These are phyloP conservation scores for Pittosporum tobira DNA, from an alignment of 129 eudicot species.

Conservation along the genomic window DNA sequence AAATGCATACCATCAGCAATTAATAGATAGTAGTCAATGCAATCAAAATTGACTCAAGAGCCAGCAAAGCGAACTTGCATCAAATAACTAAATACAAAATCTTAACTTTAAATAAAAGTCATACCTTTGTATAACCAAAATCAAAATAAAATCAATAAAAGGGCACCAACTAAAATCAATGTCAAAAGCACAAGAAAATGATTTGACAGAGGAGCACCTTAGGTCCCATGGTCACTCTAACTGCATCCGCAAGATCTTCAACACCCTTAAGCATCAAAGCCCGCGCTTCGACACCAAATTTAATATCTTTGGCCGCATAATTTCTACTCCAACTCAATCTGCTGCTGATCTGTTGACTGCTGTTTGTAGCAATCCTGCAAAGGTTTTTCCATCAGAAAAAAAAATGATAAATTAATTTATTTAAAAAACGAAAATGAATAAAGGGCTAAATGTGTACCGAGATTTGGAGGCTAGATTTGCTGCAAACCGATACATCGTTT, in stretches of 20 bases:
- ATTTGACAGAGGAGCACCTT: slow-evolving; percentile 27
- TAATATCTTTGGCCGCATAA: slow-evolving; percentile 84
- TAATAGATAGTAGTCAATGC: too few species aligned
- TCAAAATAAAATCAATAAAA: neutral
- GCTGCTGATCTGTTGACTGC: slow-evolving; percentile 34
- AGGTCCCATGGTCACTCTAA: slow-evolving; percentile 91
- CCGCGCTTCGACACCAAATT: slow-evolving; percentile 82
- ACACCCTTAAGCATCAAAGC: slow-evolving; percentile 82
- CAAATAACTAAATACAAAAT: too few species aligned
- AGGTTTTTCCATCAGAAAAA: slow-evolving; percentile 15
- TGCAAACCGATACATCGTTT: slow-evolving; percentile 66
- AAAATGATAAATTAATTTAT: neutral
- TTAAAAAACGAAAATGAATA: neutral
- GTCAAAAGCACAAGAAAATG: neutral
- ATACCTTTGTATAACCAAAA: neutral
- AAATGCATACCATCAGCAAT: too few species aligned
- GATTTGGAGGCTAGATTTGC: slow-evolving; percentile 56
- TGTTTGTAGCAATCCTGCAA: slow-evolving; percentile 45
- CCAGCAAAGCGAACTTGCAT: too few species aligned
- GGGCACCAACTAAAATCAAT: neutral
- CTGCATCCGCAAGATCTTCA: slow-evolving; percentile 90
- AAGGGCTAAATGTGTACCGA: slow-evolving; percentile 28
- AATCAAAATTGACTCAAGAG: too few species aligned
- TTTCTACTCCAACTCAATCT: slow-evolving; percentile 61
- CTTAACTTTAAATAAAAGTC: neutral